Evolutionary conservation across 176 grass and related monocot species (phyloP).

Genomic region (Oryza coarctata): DNA sequence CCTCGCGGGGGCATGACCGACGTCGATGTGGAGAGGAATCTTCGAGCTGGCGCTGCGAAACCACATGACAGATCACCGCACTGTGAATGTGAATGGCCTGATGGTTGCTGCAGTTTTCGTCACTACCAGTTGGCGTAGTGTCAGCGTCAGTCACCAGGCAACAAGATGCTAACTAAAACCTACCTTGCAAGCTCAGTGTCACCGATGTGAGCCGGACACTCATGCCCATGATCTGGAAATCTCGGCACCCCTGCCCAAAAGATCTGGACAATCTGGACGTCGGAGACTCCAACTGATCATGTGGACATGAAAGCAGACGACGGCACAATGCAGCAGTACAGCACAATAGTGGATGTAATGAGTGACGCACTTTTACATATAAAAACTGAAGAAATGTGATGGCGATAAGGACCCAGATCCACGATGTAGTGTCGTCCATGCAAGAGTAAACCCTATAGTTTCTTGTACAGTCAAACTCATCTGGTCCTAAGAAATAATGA

Average conservation of each 20-base stretch:
- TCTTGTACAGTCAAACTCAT: background rate
- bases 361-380: background rate
- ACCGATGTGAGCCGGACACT: too few relatives aligned
- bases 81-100: too few relatives aligned
- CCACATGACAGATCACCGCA: too few relatives aligned
- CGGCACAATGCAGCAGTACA: background rate
- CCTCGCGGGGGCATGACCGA: too few relatives aligned
- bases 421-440: background rate
- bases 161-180: background rate
- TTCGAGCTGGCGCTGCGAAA: too few relatives aligned
- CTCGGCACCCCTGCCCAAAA: background rate
- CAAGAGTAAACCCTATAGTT: background rate
- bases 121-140: background rate
- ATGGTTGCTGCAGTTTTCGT: background rate
- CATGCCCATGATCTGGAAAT: background rate
- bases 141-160: background rate
- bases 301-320: background rate
- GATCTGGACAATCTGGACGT: background rate
- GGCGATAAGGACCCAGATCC: background rate
- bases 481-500: background rate
- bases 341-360: background rate
- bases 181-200: background rate
- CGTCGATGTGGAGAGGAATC: too few relatives aligned
- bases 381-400: background rate
- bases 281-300: background rate